These are phyloP conservation scores for Penicillium herquei DNA, from an alignment of 495 filamentous ascomycete species.

Conservation along the genomic window DNA sequence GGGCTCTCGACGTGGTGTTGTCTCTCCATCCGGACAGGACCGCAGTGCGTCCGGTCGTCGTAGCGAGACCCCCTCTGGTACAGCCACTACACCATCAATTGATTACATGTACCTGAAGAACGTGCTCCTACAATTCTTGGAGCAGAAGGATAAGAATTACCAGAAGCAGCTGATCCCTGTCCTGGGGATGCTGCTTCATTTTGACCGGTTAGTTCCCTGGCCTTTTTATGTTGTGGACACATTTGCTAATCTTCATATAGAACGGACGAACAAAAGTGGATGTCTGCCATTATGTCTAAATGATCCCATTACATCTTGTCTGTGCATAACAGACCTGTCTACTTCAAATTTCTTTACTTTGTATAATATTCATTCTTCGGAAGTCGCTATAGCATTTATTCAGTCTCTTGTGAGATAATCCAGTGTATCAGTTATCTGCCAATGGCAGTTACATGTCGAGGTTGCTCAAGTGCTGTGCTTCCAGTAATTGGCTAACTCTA, in stretches of 20 bases:
- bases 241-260: conserved; percentile 34
- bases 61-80: conserved; percentile 38
- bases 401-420: background rate
- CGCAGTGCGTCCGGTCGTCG: conserved; percentile 41
- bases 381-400: background rate
- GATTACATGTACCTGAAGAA: conserved; percentile 94
- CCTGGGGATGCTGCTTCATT: conserved; percentile 83
- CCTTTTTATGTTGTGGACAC: background rate
- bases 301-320: conserved; percentile 9
- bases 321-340: background rate
- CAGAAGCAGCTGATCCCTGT: conserved; percentile 91
- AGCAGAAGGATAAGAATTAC: conserved; percentile 88
- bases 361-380: background rate
- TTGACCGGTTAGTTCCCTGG: conserved; percentile 68
- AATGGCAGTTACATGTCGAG: no score
- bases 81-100: conserved; percentile 32
- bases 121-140: conserved; percentile 89
- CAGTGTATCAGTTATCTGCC: background rate
- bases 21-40: conserved; percentile 37
- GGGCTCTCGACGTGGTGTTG: conserved; percentile 39
- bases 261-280: conserved; percentile 87
- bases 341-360: background rate
- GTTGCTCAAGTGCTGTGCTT: no score
- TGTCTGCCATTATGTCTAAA: conserved; percentile 66
- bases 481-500: no score